Base-by-base conservation (phyloP, 495 filamentous ascomycete species). In the Achaetomiella virescens region DNA sequence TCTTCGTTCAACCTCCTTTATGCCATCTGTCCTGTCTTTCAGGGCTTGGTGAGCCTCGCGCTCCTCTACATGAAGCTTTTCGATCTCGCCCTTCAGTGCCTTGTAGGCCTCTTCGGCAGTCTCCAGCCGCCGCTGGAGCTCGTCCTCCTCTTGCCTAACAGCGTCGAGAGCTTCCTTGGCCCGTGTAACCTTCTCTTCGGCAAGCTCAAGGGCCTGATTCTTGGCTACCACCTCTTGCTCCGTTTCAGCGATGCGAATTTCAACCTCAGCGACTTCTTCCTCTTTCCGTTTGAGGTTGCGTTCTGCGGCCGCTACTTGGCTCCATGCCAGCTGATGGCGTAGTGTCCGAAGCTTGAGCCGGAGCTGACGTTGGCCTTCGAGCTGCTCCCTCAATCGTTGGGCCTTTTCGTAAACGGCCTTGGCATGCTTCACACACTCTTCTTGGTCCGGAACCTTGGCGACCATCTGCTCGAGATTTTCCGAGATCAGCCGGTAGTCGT, bases 401-500 rank as follows among this genome's bases (percentile, higher is more conserved):
- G 78, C 70, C 41, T 73, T 64, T 7, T 74, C 70, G 21, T 70
- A 63, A 3, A 64, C 63, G 24, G 63, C 60, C 48, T 73, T 70
- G 10, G 79, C 70, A 47, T 73, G 75, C 43, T 86, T 78, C n/a
- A 87, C 82, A 10, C 78, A 80, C 51, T 95, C 88, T 22, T 87
- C 63, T 27, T 71, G 72, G 27, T 74, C 70, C 17, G 67, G 65
- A 14, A 84, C 61, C 46, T 70, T 72, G 44, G 63, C 63, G 48
- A 81, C 70, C 43, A 75, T 73, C 15, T 73, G 63, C 22, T 81
- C 77, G 20, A 78, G 56, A 17, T 66, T 73, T 25, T 77, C 73
- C 41, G 74, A 83, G 18, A 97, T 81, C 36, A 95, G 69, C 42
- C 82, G 78, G 68, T 99, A 99, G 63, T 97, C 95, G 57, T 89